These are phyloP conservation scores for Mycena vulgaris DNA, from an alignment of 768 basidiomycete species.

Conservation along the genomic window DNA sequence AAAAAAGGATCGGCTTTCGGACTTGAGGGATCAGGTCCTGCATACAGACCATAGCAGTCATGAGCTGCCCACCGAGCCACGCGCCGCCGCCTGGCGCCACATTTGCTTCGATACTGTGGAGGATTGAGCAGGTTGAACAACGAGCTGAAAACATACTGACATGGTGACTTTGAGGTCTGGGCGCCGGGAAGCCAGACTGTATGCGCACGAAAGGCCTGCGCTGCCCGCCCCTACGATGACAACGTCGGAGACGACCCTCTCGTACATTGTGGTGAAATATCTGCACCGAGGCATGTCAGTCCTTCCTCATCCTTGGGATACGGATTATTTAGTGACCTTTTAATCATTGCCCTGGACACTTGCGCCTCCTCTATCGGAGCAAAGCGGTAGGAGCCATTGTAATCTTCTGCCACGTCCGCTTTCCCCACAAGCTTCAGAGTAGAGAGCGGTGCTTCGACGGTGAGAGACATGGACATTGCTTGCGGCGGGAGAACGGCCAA, in stretches of 20 bases:
- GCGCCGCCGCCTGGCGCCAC: constrained; percentile 87
- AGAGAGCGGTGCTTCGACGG: constrained; percentile 25
- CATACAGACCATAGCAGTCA: constrained; percentile 80
- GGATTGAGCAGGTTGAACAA: constrained; percentile 47
- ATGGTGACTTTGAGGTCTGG: constrained; percentile 70
- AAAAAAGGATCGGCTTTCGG: not conserved
- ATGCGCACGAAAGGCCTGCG: constrained; percentile 81
- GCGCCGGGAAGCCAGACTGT: constrained; percentile 75
- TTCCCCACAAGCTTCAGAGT: constrained; percentile 30
- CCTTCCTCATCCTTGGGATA: too few relatives aligned
- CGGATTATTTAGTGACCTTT: constrained; percentile 58
- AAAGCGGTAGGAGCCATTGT: constrained; percentile 55
- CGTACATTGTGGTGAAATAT: constrained; percentile 83
- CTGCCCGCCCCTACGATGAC: constrained; percentile 84
- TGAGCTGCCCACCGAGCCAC: constrained; percentile 85
- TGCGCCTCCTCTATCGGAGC: constrained; percentile 84
- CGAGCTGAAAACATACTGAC: constrained; percentile 16
- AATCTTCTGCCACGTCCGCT: constrained; percentile 29
- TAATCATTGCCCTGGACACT: constrained; percentile 84
- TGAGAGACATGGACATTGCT: constrained; percentile 34
- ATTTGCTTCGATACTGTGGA: constrained; percentile 78
- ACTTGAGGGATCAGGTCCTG: not conserved
- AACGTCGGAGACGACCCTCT: constrained; percentile 82
- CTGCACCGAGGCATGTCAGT: constrained; percentile 40
- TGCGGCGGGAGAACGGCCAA: not conserved